Base-by-base conservation (phyloP, 2,329 filamentous ascomycete species). In the Uncinocarpus reesii region DNA sequence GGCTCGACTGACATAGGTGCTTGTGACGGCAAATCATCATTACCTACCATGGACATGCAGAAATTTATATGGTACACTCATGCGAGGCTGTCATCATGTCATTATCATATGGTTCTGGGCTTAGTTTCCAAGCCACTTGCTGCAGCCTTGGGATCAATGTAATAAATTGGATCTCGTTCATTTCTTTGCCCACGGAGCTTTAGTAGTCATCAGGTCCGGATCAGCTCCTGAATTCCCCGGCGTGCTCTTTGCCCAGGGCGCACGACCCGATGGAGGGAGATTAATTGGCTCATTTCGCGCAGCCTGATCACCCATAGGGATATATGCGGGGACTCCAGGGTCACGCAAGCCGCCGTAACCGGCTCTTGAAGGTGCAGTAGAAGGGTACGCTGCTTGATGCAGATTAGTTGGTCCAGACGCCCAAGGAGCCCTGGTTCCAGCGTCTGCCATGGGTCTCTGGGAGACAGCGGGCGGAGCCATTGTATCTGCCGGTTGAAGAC, bases 371-470 rank as follows among this genome's bases (percentile, higher is more conserved):
- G 38, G 38, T 18, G 38, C 23, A 11, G 15, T 13, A 36, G 10
- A 2, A 20, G 36, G 24, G 13, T 15, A 29, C 2, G 23, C 8
- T 24, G 38, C 31, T 37, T 38, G 51, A 40, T 49, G 28, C 38
- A 45, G 34, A 26, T 43, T 44, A 34, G 42, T 29, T 38, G 52
- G 21, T 21, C 35, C 21, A 18, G 31, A 41, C 7, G 56, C 60
- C 65, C 65, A 68, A 7, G 65, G 65, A 16, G 63, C 63, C 50
- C 58, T 62, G 7, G 62, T 63, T 10, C 63, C 59, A 11, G 56
- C 48, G 4, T 52, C 57, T 1, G 53, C 38, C 4, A 42, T 48
- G 7, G 57, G 53, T 21, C 55, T 42, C 26, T 53, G 26, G 24
- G 50, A 35, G 5, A 34, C 37, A 4, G 56, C 46, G 10, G 59